A percentile compares a stretch with the other conserved stretches of the same genome.
These are phyloP conservation scores for Plasmodium blacklocki DNA, from an alignment of 169 alveolate genomes.

Conservation along the genomic window DNA sequence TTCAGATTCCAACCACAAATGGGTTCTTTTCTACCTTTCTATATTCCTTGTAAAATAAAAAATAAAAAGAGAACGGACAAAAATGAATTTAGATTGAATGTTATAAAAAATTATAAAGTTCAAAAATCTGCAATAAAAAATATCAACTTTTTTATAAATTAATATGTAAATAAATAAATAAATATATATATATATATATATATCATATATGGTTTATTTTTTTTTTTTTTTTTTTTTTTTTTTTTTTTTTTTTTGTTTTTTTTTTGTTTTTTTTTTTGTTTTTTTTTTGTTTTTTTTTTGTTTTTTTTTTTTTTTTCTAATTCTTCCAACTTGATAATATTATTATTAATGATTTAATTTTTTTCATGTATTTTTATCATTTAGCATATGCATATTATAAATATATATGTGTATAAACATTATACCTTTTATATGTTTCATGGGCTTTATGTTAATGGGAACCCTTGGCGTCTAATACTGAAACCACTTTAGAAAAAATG, in stretches of 20 bases:
- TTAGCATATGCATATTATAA: too few species aligned
- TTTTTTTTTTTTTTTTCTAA: conserved; percentile 4
- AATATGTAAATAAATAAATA: background rate
- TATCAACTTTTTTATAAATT: conserved; percentile 62
- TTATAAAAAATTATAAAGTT: conserved; percentile 42
- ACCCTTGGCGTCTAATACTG: too few species aligned
- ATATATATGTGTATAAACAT: too few species aligned
- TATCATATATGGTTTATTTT: background rate
- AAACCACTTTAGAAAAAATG: too few species aligned
- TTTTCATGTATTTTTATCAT: too few species aligned
- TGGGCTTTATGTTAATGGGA: too few species aligned
- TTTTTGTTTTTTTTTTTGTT: background rate
- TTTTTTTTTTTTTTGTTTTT: background rate
- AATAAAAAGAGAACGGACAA: background rate
- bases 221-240: conserved; percentile 1
- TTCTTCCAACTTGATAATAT: background rate
- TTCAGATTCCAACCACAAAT: conserved; percentile 66
- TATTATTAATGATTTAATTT: too few species aligned
- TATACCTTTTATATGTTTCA: too few species aligned
- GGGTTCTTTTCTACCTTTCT: conserved; percentile 54
- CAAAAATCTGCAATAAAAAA: conserved; percentile 58
- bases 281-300: background rate
- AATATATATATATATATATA: background rate
- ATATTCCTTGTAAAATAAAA: conserved; percentile 39
- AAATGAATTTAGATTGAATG: conserved; percentile 47